phyloP scores from a whole-genome alignment of 2,329 filamentous ascomycete genomes.

The Amphichorda felina region DNA sequence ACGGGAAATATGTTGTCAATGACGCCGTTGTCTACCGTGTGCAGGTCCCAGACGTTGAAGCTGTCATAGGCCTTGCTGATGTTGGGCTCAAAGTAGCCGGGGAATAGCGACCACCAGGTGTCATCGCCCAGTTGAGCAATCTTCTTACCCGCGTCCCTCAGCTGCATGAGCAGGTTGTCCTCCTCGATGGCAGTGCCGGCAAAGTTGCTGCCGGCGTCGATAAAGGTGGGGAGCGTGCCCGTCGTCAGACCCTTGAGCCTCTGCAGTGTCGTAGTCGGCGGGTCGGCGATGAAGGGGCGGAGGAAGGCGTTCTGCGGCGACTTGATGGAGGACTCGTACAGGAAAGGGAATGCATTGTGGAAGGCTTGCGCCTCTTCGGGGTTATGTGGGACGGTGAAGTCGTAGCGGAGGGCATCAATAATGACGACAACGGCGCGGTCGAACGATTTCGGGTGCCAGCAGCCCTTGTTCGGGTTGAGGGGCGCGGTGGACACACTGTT shows the following conservation, averaged over 20 bases:
- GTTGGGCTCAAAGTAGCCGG: conserved; percentile 80
- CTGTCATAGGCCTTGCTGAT: conserved; percentile 88
- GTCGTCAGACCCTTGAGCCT: conserved; percentile 89
- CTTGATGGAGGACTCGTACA: conserved; percentile 69
- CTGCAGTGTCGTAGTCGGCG: conserved; percentile 87
- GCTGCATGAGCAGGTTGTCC: conserved; percentile 63
- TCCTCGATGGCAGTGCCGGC: conserved; percentile 92
- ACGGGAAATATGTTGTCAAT: conserved; percentile 83
- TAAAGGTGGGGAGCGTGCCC: conserved; percentile 86
- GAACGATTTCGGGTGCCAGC: conserved; percentile 94
- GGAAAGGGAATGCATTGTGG: conserved; percentile 77
- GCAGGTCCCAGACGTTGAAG: conserved; percentile 96
- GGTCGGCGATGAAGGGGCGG: conserved; percentile 91
- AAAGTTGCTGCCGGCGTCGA: conserved; percentile 91
- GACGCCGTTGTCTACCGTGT: conserved; percentile 94
- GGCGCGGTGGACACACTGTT: conserved; percentile 25
- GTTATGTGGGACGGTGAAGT: conserved; percentile 75
- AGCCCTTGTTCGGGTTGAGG: conserved; percentile 49
- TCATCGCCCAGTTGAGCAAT: conserved; percentile 96
- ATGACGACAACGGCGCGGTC: conserved; percentile 83
- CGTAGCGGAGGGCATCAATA: conserved; percentile 89
- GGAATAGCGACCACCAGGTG: conserved; percentile 91
- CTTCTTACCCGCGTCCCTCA: conserved; percentile 53
- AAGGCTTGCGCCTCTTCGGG: conserved; percentile 37
- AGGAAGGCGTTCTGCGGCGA: conserved; percentile 77